Evolutionary conservation across 306 rosid species (phyloP).

Genomic region (Vachellia collinsii): DNA sequence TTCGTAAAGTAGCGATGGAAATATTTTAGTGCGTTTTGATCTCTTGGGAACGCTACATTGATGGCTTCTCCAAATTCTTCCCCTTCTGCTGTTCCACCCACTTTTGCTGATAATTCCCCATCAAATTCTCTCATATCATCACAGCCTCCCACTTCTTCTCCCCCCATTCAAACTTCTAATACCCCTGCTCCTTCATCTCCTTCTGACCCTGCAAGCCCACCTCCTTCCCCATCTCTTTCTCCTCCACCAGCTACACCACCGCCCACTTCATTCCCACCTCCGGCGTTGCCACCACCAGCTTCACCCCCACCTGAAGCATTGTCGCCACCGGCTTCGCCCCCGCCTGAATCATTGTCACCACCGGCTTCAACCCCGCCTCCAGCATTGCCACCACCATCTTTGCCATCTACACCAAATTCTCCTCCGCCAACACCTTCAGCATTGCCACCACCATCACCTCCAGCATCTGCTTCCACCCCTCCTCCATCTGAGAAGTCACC

Average conservation of each 20-base stretch:
- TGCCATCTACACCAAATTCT: constrained; percentile 41
- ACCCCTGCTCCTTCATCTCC: constrained; percentile 50
- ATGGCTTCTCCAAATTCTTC: constrained; percentile 88
- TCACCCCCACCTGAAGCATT: constrained; percentile 18
- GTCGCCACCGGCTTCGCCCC: constrained; percentile 34
- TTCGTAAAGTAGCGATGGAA: constrained; percentile 40
- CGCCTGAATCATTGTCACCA: constrained; percentile 28
- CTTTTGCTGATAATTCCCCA: constrained; percentile 40
- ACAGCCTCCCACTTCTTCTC: constrained; percentile 48
- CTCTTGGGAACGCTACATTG: constrained; percentile 38
- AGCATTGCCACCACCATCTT: constrained; percentile 31
- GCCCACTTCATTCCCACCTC: constrained; percentile 30
- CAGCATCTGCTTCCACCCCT: constrained; percentile 34
- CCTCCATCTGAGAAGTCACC: constrained; percentile 56
- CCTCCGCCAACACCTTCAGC: constrained; percentile 46
- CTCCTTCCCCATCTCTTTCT: constrained; percentile 51
- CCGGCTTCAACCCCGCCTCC: constrained; percentile 31
- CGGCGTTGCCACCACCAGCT: not conserved
- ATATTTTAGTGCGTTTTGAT: constrained; percentile 41
- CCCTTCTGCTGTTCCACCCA: constrained; percentile 68
- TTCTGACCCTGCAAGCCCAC: constrained; percentile 41
- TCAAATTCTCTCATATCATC: constrained; percentile 44
- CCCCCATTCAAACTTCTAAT: constrained; percentile 43
- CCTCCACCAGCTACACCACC: constrained; percentile 39
- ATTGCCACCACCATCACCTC: constrained; percentile 44